Conservation (phyloP, 768 basidiomycete genomes). For the Lentinula sp. region DNA sequence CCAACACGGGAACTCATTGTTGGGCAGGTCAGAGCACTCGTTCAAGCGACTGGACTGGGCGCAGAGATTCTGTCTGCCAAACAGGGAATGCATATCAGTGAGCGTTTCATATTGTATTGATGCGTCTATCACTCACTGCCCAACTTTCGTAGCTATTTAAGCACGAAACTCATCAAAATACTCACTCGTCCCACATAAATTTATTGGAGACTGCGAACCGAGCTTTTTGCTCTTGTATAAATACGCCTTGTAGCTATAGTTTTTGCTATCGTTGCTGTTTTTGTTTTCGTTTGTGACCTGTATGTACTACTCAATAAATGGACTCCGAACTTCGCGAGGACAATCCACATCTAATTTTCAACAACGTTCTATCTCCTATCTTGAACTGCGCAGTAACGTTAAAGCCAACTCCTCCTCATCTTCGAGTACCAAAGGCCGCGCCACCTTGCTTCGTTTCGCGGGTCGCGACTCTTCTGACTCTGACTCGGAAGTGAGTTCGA, state of each 20-base stretch:
- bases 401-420: constrained; percentile 66
- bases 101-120: constrained; percentile 20
- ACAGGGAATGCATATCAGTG: constrained; percentile 81
- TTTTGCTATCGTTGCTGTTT: constrained; percentile 1
- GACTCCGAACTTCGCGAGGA: neutral
- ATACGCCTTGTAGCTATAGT: constrained; percentile 33
- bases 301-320: neutral
- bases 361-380: neutral
- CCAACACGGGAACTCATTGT: constrained; percentile 66
- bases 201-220: constrained; percentile 12
- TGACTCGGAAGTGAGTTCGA: constrained; percentile 43
- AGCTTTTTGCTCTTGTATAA: constrained; percentile 22
- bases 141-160: constrained; percentile 16
- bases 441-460: constrained; percentile 21
- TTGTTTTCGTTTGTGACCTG: neutral
- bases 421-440: constrained; percentile 25
- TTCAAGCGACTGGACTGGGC: constrained; percentile 59
- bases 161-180: constrained; percentile 16
- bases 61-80: constrained; percentile 63
- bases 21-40: constrained; percentile 62
- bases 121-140: neutral
- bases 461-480: constrained; percentile 26
- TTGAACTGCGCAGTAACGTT: constrained; percentile 35
- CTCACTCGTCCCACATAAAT: neutral
- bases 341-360: neutral